These are phyloP conservation scores for Parmelia sp. DNA, from an alignment of 495 filamentous ascomycete species.

Conservation along the genomic window DNA sequence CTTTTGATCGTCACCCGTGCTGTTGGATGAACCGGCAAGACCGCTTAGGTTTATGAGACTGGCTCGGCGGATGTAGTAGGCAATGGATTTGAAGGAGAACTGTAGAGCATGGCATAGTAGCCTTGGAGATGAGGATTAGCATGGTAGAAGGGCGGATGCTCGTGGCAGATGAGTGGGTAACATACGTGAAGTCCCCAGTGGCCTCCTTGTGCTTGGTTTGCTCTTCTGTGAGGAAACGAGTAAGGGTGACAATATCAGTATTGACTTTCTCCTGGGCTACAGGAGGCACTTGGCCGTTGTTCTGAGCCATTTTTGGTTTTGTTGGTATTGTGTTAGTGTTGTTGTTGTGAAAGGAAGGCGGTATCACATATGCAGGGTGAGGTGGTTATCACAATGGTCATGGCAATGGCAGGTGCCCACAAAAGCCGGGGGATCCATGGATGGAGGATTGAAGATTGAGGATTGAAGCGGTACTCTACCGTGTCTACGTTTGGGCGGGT, in stretches of 20 bases:
- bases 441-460: too few relatives aligned
- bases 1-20: conserved; percentile 96
- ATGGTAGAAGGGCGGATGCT: not conserved
- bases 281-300: conserved; percentile 33
- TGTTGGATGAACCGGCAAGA: conserved; percentile 90
- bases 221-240: conserved; percentile 91
- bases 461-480: too few relatives aligned
- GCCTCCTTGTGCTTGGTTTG: conserved; percentile 89
- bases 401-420: not conserved
- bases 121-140: conserved; percentile 37
- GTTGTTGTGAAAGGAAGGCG: not conserved
- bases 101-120: conserved; percentile 95
- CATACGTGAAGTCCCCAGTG: conserved; percentile 96
- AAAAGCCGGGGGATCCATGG: not conserved
- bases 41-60: conserved; percentile 96
- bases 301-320: conserved; percentile 9
- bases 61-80: conserved; percentile 97
- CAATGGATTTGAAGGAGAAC: conserved; percentile 99
- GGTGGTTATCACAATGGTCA: not conserved
- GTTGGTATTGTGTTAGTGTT: not conserved
- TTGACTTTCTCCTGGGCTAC: conserved; percentile 72
- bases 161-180: conserved; percentile 15
- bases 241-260: conserved; percentile 91
- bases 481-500: conserved; percentile 2
- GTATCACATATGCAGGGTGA: not conserved